Evolutionary conservation across 345 rosid species (phyloP), one percentile per base, ranked within the genome.

Genomic region (Populus davidiana): DNA sequence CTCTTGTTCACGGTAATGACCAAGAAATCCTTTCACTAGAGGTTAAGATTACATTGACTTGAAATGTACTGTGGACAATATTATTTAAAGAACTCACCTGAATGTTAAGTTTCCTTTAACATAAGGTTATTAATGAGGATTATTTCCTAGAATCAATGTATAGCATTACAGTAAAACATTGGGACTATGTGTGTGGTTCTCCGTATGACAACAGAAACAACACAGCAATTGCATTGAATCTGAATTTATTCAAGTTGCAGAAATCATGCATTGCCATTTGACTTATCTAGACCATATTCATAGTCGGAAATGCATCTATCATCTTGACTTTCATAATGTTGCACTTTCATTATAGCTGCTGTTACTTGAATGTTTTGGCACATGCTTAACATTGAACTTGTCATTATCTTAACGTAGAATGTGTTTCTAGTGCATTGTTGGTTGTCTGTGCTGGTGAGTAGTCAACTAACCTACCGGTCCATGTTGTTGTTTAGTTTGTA

Each of bases 401-500:
- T 33, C 21, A 54, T 4, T 27, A 63, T 11, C 39, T 18, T 62
- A 38, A 31, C 9, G 36, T 23, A 27, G 36, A 41, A 59, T 52
- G 43, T 18, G 29, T 75, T 23, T 64, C 75, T 11, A 39, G 36
- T 49, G 67, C 50, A 50, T 43, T 16, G 17, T 25, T 56, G 35
- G 41, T 9, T 73, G 9, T 78, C 64, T 67, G 47, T 54, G 38
- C 27, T 50, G 23, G 31, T 10, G 64, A 33, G 18, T 71, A 21
- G 75, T 49, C 62, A 47, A 6, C 12, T 75, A 71, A 78, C 47
- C 36, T 81, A 69, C 31, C 23, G 8, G 64, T 35, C 31, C 68
- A 44, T 71, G 54, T 75, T 59, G 35, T 12, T 50, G 50, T 31
- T 21, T 71, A 78, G 81, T 66, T 78, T 41, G 38, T 72, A 38